A percentile compares a stretch with the other conserved stretches of the same genome.
Conservation (phyloP, 352 stramenopile genomes). For the Globisporangium perplexum region DNA sequence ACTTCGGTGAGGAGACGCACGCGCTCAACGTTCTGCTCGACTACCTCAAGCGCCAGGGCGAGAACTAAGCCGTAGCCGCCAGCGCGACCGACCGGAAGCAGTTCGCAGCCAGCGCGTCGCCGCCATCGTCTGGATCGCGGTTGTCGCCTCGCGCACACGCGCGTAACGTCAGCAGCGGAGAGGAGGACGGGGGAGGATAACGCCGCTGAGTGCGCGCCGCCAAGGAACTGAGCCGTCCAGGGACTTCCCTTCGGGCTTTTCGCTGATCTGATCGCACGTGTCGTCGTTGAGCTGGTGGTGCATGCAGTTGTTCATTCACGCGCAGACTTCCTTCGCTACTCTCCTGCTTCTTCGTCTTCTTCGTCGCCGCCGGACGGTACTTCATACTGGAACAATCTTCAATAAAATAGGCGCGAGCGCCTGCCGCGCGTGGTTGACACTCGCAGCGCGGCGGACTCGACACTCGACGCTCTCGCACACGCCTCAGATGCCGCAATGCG, state of each 20-base stretch:
- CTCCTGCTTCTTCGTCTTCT: neutral
- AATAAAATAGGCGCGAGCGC: slow-evolving; percentile 6
- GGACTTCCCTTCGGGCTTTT: slow-evolving; percentile 43
- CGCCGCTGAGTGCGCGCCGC: slow-evolving; percentile 1
- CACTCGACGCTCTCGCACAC: neutral
- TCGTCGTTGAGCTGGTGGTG: slow-evolving; percentile 1
- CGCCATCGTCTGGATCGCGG: neutral
- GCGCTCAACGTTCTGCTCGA: slow-evolving; percentile 97
- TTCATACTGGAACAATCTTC: slow-evolving; percentile 13
- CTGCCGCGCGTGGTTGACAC: neutral
- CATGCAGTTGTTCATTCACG: slow-evolving; percentile 5
- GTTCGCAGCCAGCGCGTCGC: neutral
- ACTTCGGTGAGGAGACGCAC: slow-evolving; percentile 99
- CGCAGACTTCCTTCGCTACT: slow-evolving; percentile 7
- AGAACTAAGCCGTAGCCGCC: slow-evolving; percentile 59
- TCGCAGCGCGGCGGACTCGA: neutral
- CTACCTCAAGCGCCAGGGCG: slow-evolving; percentile 96
- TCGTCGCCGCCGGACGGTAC: slow-evolving; percentile 3
- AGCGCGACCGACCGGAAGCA: neutral
- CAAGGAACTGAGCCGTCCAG: slow-evolving; percentile 8
- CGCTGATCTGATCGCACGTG: slow-evolving; percentile 9
- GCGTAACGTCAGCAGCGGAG: neutral
- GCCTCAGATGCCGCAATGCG: neutral
- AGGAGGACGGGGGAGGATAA: neutral
- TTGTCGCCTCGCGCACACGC: neutral